Evolutionary conservation across 1,284 basidiomycete species (phyloP).

Genomic region (Xanthoconium separans): DNA sequence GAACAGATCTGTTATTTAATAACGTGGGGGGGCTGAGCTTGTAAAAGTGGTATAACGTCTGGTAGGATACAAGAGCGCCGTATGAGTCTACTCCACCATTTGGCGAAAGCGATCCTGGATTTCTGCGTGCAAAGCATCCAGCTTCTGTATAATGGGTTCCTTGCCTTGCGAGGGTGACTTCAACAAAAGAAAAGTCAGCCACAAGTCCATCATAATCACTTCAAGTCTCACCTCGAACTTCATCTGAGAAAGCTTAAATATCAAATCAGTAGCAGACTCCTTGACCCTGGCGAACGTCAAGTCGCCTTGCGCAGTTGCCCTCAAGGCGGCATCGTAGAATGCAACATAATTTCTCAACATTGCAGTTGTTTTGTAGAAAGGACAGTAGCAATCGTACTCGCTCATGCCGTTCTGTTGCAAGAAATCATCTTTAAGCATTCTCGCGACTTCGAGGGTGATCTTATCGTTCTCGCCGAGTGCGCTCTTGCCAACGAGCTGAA

Average conservation of each 20-base stretch:
- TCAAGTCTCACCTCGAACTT: slow-evolving; percentile 82
- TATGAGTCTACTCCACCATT: slow-evolving; percentile 64
- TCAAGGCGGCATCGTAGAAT: slow-evolving; percentile 90
- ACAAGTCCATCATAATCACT: not conserved
- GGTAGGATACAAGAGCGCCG: slow-evolving; percentile 21
- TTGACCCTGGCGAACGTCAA: slow-evolving; percentile 93
- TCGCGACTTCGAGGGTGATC: slow-evolving; percentile 96
- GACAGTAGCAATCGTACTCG: slow-evolving; percentile 96
- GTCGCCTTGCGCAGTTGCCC: slow-evolving; percentile 83
- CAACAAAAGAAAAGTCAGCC: slow-evolving; percentile 21
- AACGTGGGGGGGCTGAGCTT: not conserved
- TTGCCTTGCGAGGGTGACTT: slow-evolving; percentile 86
- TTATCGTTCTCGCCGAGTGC: slow-evolving; percentile 98
- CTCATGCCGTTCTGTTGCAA: slow-evolving; percentile 99
- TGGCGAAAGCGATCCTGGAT: slow-evolving; percentile 90
- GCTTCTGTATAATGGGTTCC: slow-evolving; percentile 75
- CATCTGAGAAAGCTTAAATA: slow-evolving; percentile 97
- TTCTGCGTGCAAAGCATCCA: slow-evolving; percentile 77
- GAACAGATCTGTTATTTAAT: not conserved
- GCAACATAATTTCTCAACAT: slow-evolving; percentile 97
- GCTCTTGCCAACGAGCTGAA: slow-evolving; percentile 98
- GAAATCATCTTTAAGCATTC: slow-evolving; percentile 98
- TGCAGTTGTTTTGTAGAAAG: slow-evolving; percentile 96
- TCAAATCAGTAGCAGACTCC: slow-evolving; percentile 83
- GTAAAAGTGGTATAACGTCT: slow-evolving; percentile 19